phyloP scores from a whole-genome alignment of 2,329 filamentous ascomycete genomes.

The Neonectria hederae region DNA sequence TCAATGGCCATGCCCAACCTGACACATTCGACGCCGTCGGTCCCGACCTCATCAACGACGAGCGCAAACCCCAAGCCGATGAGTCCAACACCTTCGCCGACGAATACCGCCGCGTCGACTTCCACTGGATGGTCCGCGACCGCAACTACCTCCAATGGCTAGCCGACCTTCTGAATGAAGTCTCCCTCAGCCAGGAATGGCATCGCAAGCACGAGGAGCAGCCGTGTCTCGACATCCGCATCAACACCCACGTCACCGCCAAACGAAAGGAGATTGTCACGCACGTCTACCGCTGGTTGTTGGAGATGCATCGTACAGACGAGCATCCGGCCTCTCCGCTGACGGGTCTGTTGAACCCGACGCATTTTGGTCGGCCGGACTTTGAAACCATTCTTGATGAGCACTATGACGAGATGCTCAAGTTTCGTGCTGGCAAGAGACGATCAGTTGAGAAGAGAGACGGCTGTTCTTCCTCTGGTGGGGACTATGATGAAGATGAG shows the following conservation, averaged over 20 bases:
- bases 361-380: slow-evolving; percentile 64
- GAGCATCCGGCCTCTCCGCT: slow-evolving; percentile 61
- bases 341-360: slow-evolving; percentile 63
- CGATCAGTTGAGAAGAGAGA: slow-evolving; percentile 2
- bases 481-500: slow-evolving; percentile 35
- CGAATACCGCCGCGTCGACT: slow-evolving; percentile 62
- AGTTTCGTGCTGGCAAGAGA: slow-evolving; percentile 42
- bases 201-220: slow-evolving; percentile 49
- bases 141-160: slow-evolving; percentile 67
- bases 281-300: slow-evolving; percentile 64
- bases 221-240: slow-evolving; percentile 60
- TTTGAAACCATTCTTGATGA: slow-evolving; percentile 61
- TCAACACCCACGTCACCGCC: slow-evolving; percentile 66
- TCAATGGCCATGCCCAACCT: background rate
- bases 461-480: background rate
- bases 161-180: slow-evolving; percentile 63
- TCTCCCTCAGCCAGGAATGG: slow-evolving; percentile 51
- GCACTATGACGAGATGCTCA: slow-evolving; percentile 63
- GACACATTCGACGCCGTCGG: slow-evolving; percentile 5
- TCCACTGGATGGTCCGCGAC: slow-evolving; percentile 69
- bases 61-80: slow-evolving; percentile 28
- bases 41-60: slow-evolving; percentile 19
- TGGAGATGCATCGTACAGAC: slow-evolving; percentile 64
- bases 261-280: slow-evolving; percentile 62
- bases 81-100: slow-evolving; percentile 43